Evolutionary conservation across 352 stramenopile species (phyloP).

Genomic region (Globisporangium nagaii): DNA sequence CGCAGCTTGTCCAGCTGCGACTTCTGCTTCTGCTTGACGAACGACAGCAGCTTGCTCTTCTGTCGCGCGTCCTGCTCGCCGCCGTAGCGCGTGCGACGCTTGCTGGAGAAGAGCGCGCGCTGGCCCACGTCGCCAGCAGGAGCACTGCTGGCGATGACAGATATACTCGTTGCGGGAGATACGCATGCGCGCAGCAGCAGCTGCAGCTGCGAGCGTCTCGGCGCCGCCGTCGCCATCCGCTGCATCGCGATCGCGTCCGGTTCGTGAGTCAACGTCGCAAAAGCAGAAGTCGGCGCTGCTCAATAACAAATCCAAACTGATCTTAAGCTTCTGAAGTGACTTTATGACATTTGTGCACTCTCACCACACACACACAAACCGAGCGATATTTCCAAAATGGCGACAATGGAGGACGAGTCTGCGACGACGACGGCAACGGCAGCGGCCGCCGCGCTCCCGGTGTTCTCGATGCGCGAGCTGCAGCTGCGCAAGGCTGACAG

Average conservation of each 20-base stretch:
- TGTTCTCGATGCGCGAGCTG: constrained; percentile 47
- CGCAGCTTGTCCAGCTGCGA: constrained; percentile 37
- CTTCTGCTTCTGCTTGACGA: constrained; percentile 35
- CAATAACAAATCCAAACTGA: background rate
- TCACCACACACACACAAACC: too few species aligned
- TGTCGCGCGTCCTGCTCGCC: constrained; percentile 13
- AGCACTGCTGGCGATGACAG: background rate
- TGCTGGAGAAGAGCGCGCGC: constrained; percentile 26
- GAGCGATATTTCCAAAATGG: background rate
- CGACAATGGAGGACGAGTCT: background rate
- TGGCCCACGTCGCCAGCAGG: background rate
- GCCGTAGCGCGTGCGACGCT: constrained; percentile 21
- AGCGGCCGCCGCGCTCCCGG: constrained; percentile 20
- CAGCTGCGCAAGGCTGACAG: constrained; percentile 47
- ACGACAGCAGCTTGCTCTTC: constrained; percentile 18
- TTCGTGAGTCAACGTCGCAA: too few species aligned
- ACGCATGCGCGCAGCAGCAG: background rate
- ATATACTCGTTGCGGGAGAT: background rate
- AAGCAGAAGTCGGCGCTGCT: background rate
- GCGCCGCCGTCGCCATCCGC: background rate
- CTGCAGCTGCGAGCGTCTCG: background rate
- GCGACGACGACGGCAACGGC: background rate
- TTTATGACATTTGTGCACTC: too few species aligned
- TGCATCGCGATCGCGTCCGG: background rate
- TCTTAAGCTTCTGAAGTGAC: too few species aligned